Conservation (phyloP, 2,329 filamentous ascomycete genomes). For the Calonectria honghensis region DNA sequence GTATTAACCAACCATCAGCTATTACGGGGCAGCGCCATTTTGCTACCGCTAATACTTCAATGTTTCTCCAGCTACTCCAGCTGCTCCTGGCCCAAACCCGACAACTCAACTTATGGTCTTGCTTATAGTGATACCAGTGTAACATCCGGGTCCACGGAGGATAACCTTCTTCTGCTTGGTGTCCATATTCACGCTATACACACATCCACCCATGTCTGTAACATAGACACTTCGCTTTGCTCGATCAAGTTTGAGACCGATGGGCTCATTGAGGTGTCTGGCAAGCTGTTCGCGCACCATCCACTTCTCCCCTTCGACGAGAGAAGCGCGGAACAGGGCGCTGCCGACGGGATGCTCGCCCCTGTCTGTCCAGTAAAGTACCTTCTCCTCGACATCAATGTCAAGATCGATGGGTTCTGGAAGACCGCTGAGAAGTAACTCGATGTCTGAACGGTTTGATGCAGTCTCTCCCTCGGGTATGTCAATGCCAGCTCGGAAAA, state of each 20-base stretch:
- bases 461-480: not conserved
- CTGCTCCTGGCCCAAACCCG: not conserved
- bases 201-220: not conserved
- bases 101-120: not conserved
- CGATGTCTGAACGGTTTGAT: not conserved
- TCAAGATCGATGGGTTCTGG: conserved; percentile 10
- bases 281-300: conserved; percentile 13
- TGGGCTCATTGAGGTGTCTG: not conserved
- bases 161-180: conserved; percentile 1
- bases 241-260: conserved; percentile 8
- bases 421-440: not conserved
- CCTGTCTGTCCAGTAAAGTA: conserved; percentile 3
- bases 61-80: not conserved
- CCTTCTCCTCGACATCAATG: not conserved
- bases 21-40: not conserved
- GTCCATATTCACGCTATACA: conserved; percentile 14
- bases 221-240: not conserved
- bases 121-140: not conserved
- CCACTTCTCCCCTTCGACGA: not conserved
- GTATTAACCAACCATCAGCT: fast-evolving
- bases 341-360: not conserved
- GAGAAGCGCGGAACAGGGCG: not conserved
- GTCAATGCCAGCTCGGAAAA: conserved; percentile 1
- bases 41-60: not conserved
- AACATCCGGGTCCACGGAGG: not conserved